Evolutionary conservation across 495 filamentous ascomycete genomes (phyloP).

Genomic region (Tuber aestivum): DNA sequence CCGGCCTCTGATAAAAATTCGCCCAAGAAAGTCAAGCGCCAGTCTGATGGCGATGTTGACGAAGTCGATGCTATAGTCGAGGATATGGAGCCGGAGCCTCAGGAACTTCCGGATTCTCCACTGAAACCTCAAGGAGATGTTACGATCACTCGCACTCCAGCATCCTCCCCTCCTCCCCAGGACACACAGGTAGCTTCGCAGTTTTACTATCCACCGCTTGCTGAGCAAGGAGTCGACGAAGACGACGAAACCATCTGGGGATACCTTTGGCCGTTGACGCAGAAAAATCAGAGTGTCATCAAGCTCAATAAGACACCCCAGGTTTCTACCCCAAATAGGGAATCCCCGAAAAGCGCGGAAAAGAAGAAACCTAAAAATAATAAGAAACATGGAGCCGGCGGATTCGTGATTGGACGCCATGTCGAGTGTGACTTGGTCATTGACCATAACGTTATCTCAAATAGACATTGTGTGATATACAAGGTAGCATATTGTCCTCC

Average conservation of each 20-base stretch:
- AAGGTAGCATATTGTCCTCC: constrained; percentile 41
- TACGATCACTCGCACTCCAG: constrained; percentile 46
- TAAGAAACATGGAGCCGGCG: constrained; percentile 57
- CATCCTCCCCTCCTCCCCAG: constrained; percentile 51
- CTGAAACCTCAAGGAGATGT: neutral
- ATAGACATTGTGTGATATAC: constrained; percentile 88
- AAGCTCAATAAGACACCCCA: constrained; percentile 48
- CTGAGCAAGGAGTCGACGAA: constrained; percentile 71
- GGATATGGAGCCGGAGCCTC: neutral
- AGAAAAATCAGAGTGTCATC: constrained; percentile 63
- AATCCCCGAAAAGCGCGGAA: constrained; percentile 37
- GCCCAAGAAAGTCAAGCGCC: neutral
- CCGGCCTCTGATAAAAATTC: constrained; percentile 4
- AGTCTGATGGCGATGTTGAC: neutral
- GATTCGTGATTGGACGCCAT: constrained; percentile 88
- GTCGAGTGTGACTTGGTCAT: constrained; percentile 85
- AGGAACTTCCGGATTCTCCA: neutral
- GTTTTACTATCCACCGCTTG: constrained; percentile 62
- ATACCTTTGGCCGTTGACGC: constrained; percentile 78
- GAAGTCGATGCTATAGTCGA: neutral
- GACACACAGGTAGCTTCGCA: constrained; percentile 68
- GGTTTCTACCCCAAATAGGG: constrained; percentile 13
- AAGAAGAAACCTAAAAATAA: constrained; percentile 48
- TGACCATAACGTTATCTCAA: constrained; percentile 80
- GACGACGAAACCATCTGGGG: constrained; percentile 86